Percentiles rank a stretch among this genome's conserved stretches.
phyloP scores from a whole-genome alignment of 805 yeast genomes.

The Kazachstania taianensis region DNA sequence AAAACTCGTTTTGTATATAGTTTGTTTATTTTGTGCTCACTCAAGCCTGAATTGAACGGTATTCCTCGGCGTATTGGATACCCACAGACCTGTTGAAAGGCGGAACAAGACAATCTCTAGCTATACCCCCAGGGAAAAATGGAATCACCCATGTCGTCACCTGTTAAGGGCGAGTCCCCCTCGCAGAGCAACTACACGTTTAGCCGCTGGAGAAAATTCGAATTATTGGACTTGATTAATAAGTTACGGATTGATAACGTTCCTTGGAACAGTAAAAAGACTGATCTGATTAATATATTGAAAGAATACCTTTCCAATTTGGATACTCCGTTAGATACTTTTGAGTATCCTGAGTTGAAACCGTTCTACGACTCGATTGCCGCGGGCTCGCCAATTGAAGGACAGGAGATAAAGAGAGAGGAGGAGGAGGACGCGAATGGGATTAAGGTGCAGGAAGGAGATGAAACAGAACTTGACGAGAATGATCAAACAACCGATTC shows the following conservation, averaged over 20 bases:
- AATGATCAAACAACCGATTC: neutral
- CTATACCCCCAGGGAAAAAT: neutral
- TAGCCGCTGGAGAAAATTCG: slow-evolving; percentile 21
- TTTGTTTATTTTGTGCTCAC: neutral
- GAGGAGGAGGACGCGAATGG: slow-evolving; percentile 1
- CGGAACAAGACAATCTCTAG: too few relatives aligned
- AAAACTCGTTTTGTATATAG: too few relatives aligned
- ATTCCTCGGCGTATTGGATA: too few relatives aligned
- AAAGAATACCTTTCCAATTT: slow-evolving; percentile 13
- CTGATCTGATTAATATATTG: slow-evolving; percentile 12
- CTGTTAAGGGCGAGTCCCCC: neutral
- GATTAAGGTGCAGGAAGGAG: slow-evolving; percentile 3
- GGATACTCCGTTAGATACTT: slow-evolving; percentile 15
- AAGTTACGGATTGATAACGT: slow-evolving; percentile 16
- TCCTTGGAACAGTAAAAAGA: slow-evolving; percentile 12
- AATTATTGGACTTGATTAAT: slow-evolving; percentile 20
- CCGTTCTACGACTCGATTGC: slow-evolving; percentile 10
- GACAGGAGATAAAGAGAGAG: slow-evolving; percentile 2
- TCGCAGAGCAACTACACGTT: slow-evolving; percentile 9
- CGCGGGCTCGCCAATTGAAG: too few relatives aligned
- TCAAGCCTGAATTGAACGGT: too few relatives aligned
- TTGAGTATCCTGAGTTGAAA: slow-evolving; percentile 23
- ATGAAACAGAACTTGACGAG: neutral
- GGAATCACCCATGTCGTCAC: slow-evolving; percentile 1
- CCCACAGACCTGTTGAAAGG: too few relatives aligned